Conservation (phyloP, 805 yeast genomes). For the Brettanomyces custersianus region DNA sequence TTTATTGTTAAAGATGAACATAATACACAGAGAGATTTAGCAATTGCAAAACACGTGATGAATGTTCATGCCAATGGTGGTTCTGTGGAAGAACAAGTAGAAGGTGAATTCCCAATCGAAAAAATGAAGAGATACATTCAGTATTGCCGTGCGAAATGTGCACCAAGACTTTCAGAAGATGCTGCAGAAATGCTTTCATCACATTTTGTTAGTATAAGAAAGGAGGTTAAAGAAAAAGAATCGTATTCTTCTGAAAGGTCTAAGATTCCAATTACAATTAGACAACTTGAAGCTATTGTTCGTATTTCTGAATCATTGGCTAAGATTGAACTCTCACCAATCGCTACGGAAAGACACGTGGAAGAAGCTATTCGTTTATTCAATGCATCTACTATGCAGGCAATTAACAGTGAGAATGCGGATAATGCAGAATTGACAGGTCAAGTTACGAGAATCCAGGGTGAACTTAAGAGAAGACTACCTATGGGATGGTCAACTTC, state of each 20-base stretch:
- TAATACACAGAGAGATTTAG: conserved; percentile 71
- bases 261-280: conserved; percentile 91
- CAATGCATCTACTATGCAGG: conserved; percentile 96
- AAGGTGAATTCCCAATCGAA: conserved; percentile 82
- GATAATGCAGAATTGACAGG: conserved; percentile 50
- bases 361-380: conserved; percentile 92
- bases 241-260: conserved; percentile 78
- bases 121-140: conserved; percentile 89
- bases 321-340: conserved; percentile 70
- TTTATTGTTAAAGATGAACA: conserved; percentile 95
- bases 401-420: conserved; percentile 43
- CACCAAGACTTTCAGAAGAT: conserved; percentile 82
- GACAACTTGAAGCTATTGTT: conserved; percentile 95
- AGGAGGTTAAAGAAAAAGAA: conserved; percentile 74
- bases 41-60: conserved; percentile 92
- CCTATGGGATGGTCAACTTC: conserved; percentile 97
- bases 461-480: conserved; percentile 77
- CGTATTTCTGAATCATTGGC: conserved; percentile 95
- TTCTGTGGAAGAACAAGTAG: conserved; percentile 37
- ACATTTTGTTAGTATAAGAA: conserved; percentile 85
- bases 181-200: conserved; percentile 88
- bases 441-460: conserved; percentile 74
- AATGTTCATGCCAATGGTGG: conserved; percentile 82
- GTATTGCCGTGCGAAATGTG: conserved; percentile 83
- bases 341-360: conserved; percentile 83